Evolutionary conservation across 257 asterid species (phyloP).

Genomic region (Solanum lycopersicoides): DNA sequence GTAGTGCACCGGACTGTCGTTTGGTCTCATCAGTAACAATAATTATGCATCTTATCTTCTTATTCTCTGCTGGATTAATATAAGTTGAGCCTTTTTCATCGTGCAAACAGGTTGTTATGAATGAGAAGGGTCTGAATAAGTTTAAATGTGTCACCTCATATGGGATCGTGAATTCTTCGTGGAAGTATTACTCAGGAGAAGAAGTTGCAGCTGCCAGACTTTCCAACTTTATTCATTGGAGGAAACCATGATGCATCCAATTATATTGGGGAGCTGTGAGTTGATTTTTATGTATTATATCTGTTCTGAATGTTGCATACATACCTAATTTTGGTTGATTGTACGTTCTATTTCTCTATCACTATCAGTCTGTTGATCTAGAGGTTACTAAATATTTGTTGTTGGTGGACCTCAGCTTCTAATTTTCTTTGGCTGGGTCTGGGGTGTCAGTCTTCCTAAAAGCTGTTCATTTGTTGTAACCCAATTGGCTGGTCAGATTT

Average conservation of each 20-base stretch:
- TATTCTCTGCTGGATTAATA: background rate
- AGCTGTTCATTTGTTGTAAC: background rate
- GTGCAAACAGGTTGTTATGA: slow-evolving; percentile 60
- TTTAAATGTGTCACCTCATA: slow-evolving; percentile 60
- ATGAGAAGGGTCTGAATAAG: slow-evolving; percentile 58
- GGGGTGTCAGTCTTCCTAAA: too few relatives aligned
- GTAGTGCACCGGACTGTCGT: rapidly evolving
- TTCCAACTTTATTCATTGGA: slow-evolving; percentile 76
- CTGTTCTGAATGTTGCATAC: background rate
- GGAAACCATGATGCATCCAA: slow-evolving; percentile 95
- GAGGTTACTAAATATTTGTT: too few relatives aligned
- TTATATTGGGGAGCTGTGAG: slow-evolving; percentile 87
- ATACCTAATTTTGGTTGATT: background rate
- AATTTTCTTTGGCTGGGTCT: too few relatives aligned
- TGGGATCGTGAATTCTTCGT: too few relatives aligned
- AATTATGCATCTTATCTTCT: background rate
- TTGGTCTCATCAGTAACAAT: background rate
- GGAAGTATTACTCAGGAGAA: slow-evolving; percentile 45
- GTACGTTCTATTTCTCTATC: background rate
- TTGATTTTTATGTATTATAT: background rate
- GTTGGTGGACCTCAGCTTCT: too few relatives aligned
- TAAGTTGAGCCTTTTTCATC: background rate
- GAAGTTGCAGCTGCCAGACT: slow-evolving; percentile 40
- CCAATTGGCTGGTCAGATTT: too few relatives aligned
- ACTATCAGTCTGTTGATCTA: background rate